Evolutionary conservation across 2,329 filamentous ascomycete species (phyloP).

Genomic region (Dactylellina cionopaga): DNA sequence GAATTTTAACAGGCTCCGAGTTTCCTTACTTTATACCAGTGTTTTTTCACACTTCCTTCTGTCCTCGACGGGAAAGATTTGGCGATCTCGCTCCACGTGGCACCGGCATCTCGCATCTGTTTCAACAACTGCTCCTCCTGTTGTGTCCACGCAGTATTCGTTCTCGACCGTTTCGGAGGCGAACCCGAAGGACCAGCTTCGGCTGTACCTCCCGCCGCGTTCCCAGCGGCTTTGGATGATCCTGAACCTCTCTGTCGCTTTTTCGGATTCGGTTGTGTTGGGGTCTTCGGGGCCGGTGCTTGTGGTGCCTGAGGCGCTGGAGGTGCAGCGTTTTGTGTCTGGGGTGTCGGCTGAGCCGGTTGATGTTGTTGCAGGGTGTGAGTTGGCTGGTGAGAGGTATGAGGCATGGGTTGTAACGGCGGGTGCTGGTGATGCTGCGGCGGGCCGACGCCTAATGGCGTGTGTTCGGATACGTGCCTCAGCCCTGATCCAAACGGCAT

Average conservation of each 20-base stretch:
- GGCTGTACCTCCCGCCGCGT: constrained; percentile 32
- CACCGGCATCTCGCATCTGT: constrained; percentile 90
- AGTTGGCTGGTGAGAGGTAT: constrained; percentile 40
- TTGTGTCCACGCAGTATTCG: constrained; percentile 98
- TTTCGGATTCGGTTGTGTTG: constrained; percentile 50
- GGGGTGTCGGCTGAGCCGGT: constrained; percentile 21
- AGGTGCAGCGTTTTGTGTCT: constrained; percentile 37
- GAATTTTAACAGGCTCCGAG: background rate
- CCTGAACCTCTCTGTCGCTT: constrained; percentile 44
- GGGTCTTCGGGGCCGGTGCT: constrained; percentile 47
- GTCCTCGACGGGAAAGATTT: constrained; percentile 96
- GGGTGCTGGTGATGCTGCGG: constrained; percentile 52
- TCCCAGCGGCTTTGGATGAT: constrained; percentile 33
- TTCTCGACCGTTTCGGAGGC: constrained; percentile 83
- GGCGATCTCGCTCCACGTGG: constrained; percentile 97
- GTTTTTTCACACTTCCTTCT: constrained; percentile 98
- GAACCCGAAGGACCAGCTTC: constrained; percentile 50
- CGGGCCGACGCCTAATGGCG: constrained; percentile 45
- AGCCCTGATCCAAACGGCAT: constrained; percentile 45
- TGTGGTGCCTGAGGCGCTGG: constrained; percentile 46
- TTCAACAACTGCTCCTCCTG: constrained; percentile 92
- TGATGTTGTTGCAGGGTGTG: constrained; percentile 46
- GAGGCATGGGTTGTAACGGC: constrained; percentile 52
- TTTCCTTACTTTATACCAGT: constrained; percentile 89
- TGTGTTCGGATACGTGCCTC: constrained; percentile 49